Evolutionary conservation across 2,329 filamentous ascomycete species (phyloP).

Genomic region (Colletotrichum sp.): DNA sequence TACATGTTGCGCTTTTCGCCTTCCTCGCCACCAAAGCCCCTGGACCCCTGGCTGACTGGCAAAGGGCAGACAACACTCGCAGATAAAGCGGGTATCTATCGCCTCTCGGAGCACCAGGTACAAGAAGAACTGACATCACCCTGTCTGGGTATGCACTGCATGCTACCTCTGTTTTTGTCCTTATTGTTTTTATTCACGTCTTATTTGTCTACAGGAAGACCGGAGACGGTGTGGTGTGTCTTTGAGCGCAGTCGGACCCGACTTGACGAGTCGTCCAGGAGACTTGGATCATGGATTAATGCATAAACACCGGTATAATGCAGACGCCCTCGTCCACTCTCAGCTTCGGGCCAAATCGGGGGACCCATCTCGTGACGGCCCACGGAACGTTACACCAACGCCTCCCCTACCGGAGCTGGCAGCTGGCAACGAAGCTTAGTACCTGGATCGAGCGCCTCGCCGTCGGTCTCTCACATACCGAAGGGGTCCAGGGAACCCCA

Average conservation of each 20-base stretch:
- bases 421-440: not conserved
- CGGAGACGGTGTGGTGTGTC: not conserved
- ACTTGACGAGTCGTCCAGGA: not conserved
- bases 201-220: not conserved
- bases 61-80: constrained; percentile 8
- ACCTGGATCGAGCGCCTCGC: not conserved
- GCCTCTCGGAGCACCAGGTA: not conserved
- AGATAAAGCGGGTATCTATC: constrained; percentile 9
- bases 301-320: not conserved
- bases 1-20: not conserved
- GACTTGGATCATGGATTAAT: not conserved
- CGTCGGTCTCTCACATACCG: constrained; percentile 1
- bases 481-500: not conserved
- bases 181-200: not conserved
- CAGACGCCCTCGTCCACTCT: not conserved
- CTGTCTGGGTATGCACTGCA: not conserved
- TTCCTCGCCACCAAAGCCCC: not conserved
- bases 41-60: constrained; percentile 9
- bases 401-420: constrained; percentile 7
- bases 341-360: constrained; percentile 1
- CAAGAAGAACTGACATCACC: constrained; percentile 12
- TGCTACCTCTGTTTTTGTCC: not conserved
- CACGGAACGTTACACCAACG: constrained; percentile 10
- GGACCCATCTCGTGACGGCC: constrained; percentile 1
- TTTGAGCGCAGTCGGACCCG: not conserved